These are phyloP conservation scores for Cryptococcus floricola DNA, from an alignment of 1,284 basidiomycete genomes.

Conservation along the genomic window DNA sequence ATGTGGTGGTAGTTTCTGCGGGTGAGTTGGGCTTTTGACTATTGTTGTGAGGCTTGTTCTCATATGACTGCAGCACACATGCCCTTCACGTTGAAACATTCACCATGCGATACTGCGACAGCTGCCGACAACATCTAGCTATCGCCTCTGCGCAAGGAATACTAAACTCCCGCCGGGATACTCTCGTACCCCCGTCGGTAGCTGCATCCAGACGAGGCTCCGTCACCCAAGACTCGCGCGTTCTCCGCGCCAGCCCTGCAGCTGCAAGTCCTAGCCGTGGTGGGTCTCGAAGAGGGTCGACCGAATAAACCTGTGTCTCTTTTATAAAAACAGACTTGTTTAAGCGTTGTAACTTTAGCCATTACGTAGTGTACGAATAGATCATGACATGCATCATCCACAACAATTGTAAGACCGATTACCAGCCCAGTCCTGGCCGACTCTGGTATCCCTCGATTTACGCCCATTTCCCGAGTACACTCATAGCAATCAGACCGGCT, in stretches of 20 bases:
- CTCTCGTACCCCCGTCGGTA: slow-evolving; percentile 9
- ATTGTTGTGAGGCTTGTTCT: not conserved
- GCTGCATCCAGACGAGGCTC: slow-evolving; percentile 18
- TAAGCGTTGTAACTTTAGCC: too few relatives aligned
- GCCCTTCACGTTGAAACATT: slow-evolving; percentile 43
- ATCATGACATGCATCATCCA: too few relatives aligned
- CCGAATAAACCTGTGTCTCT: not conserved
- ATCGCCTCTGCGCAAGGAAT: slow-evolving; percentile 30
- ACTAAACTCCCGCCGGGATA: slow-evolving; percentile 12
- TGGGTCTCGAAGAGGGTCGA: slow-evolving; percentile 14
- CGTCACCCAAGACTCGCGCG: not conserved
- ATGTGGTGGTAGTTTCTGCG: slow-evolving; percentile 48
- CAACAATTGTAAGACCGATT: too few relatives aligned
- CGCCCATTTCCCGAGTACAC: slow-evolving; percentile 48
- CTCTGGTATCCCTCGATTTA: slow-evolving; percentile 2
- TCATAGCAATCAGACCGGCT: slow-evolving; percentile 39
- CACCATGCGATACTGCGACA: slow-evolving; percentile 41
- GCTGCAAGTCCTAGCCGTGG: slow-evolving; percentile 7
- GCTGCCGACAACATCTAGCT: slow-evolving; percentile 36
- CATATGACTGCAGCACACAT: slow-evolving; percentile 24
- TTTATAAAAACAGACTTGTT: too few relatives aligned
- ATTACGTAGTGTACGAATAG: too few relatives aligned
- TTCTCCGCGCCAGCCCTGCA: not conserved
- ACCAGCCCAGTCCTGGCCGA: too few relatives aligned
- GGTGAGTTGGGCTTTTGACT: slow-evolving; percentile 13